A percentile compares a stretch with the other conserved stretches of the same genome.
These are phyloP conservation scores for Chalciporus sphaerocephalus DNA, from an alignment of 768 basidiomycete genomes.

Conservation along the genomic window DNA sequence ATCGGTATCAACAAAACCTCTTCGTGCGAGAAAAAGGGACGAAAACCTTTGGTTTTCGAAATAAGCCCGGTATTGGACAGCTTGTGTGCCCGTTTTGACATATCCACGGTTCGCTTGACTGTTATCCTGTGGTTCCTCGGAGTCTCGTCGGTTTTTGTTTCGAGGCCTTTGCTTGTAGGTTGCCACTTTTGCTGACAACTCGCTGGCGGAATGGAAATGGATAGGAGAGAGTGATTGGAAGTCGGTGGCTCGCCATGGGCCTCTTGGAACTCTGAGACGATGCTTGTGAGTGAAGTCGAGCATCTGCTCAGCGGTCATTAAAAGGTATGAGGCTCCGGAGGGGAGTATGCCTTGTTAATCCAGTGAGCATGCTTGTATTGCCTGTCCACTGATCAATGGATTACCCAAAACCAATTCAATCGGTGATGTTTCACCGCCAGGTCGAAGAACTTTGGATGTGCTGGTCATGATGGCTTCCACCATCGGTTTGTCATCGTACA, in stretches of 20 bases:
- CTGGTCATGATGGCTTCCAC: slow-evolving; percentile 26
- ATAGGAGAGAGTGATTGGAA: slow-evolving; percentile 50
- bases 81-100: slow-evolving; percentile 15
- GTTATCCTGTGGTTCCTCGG: slow-evolving; percentile 27
- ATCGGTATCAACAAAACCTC: not conserved
- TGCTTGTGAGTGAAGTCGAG: slow-evolving; percentile 18
- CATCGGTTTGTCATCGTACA: slow-evolving; percentile 35
- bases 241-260: slow-evolving; percentile 14
- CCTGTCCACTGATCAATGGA: not conserved
- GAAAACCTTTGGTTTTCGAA: slow-evolving; percentile 50
- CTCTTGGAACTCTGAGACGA: slow-evolving; percentile 12
- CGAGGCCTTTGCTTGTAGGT: slow-evolving; percentile 36
- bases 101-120: slow-evolving; percentile 43
- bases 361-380: not conserved
- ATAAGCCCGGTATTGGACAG: slow-evolving; percentile 30
- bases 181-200: slow-evolving; percentile 37
- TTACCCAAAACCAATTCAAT: slow-evolving; percentile 46
- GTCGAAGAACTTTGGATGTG: slow-evolving; percentile 30
- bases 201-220: slow-evolving; percentile 30
- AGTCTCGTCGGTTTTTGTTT: slow-evolving; percentile 28
- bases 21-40: not conserved
- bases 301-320: slow-evolving; percentile 37
- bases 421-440: slow-evolving; percentile 21
- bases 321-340: slow-evolving; percentile 42
- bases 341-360: slow-evolving; percentile 38